Base-by-base conservation (phyloP, 495 filamentous ascomycete genomes). In the Glutinoglossum americanum region DNA sequence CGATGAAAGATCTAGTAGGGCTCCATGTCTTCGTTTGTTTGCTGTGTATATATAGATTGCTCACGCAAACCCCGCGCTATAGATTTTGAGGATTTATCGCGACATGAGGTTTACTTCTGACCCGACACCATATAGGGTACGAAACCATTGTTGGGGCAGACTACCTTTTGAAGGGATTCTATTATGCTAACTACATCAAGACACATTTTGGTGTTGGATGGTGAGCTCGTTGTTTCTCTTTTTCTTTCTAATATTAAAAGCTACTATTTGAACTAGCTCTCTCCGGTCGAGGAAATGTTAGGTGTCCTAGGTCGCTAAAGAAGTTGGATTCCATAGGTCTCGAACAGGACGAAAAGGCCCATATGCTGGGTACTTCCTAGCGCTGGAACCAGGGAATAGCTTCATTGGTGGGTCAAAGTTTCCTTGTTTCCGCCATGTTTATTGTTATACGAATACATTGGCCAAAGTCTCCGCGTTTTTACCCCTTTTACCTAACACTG, bases 321-420 rank as follows among this genome's bases (percentile, higher is more conserved):
- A 15, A 33, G 27, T 56, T 15, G 32, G 28, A 44, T 51, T 30
- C 32, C 25, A 47, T 58, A 77, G 77, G 79, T 89, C 83, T 51
- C 79, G 86, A 15, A 93, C 87, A 1, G 87, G 88, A 23, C 75
- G 83, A 51, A 92, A 93, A 64, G 85, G 88, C 9, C 82, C 85
- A 35, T 92, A 92, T 65, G 86, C 86, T 15, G 82, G 78, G 57
- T 93, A 94, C 66, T 92, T 90, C 70, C 69, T 84, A 13, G 80
- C 83, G 60, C 71, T 82, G 55, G 68, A 80, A 59, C 81, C 82
- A 21, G 72, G 71, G 26, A 60, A 61, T 15, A 78, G 76, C 65
- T 80, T 81, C 61, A 73, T 82, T 41, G 80, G 80, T 82, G 70
- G 67, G 78, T 75, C 23, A 37, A 33, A n/a, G 17, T 51, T 33